Evolutionary conservation across 78 protist species (phyloP), one percentile per base, ranked within the genome.

Genomic region (Dictyostelium intermedium): DNA sequence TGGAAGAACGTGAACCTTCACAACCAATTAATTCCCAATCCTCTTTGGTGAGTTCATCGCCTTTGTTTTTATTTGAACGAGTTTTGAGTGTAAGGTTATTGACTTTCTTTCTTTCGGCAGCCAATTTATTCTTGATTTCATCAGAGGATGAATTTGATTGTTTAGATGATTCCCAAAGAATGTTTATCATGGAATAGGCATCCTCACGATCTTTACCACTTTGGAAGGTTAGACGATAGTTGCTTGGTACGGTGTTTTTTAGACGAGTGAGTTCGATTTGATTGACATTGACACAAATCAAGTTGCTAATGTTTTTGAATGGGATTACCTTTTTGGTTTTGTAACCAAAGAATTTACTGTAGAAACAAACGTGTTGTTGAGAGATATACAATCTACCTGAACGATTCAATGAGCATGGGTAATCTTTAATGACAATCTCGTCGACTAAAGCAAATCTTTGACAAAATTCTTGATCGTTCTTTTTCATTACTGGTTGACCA

Each of bases 321-420:
- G 96, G 92, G 32, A 92, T 82, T 23, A 84, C 87, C 45, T 86
- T 91, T 60, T 94, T 94, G 18, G 92, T 87, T 60, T 87, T 86
- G 78, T 87, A 87, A 27, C 96, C 96, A 87, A 94, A 94, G 91
- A 94, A 87, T 37, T 94, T 94, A 34, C 91, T 82, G 89, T 94
- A 86, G 91, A 94, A 94, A 45, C 96, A 94, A 13, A 94, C 91
- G 83, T 94, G 93, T 74, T 82, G 87, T 61, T 94, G 91, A 23
- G 93, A 94, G 37, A 94, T 84, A 74, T 89, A 94, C 41, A 91
- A 43, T 35, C 92, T 70, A 16, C 96, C 96, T 2, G 96, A 85
- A 82, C 96, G 91, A 37, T 72, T 84, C 30, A 86, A 34, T 23
- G 91, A 86, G 56, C 96, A 92, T 18, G 87, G 69, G 43, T 92